phyloP scores from a whole-genome alignment of 2,329 filamentous ascomycete species.

The Rutstroemia sp. region DNA sequence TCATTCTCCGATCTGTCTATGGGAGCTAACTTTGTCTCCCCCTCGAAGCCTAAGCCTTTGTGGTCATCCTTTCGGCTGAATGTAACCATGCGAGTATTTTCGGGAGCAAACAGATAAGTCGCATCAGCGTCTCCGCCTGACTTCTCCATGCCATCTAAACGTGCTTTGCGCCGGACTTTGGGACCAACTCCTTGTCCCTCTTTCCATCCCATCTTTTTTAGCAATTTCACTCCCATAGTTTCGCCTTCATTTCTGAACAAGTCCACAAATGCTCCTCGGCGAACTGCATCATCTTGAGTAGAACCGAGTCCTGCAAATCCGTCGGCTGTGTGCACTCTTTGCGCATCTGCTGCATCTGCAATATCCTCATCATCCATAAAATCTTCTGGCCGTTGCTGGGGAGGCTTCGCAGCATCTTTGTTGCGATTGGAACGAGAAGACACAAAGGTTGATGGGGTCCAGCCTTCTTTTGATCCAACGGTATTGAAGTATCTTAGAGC shows the following conservation, averaged over 20 bases:
- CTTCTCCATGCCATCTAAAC: slow-evolving; percentile 46
- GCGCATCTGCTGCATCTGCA: slow-evolving; percentile 73
- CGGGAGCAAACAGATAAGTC: slow-evolving; percentile 75
- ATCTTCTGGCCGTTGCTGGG: slow-evolving; percentile 66
- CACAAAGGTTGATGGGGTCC: slow-evolving; percentile 86
- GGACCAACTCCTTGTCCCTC: slow-evolving; percentile 90
- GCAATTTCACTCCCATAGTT: slow-evolving; percentile 77
- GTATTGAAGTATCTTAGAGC: slow-evolving; percentile 83
- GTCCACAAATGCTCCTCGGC: slow-evolving; percentile 54
- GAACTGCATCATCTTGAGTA: slow-evolving; percentile 46
- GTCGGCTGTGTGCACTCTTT: slow-evolving; percentile 63
- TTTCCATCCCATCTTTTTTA: slow-evolving; percentile 93
- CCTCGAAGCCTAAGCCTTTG: slow-evolving; percentile 62
- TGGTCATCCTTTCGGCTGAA: slow-evolving; percentile 60
- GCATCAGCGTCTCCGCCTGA: slow-evolving; percentile 32
- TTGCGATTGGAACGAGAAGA: slow-evolving; percentile 77
- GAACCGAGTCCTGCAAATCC: slow-evolving; percentile 71
- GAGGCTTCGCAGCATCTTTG: slow-evolving; percentile 51
- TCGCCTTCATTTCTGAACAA: slow-evolving; percentile 68
- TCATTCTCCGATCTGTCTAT: slow-evolving; percentile 22
- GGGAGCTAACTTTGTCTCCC: slow-evolving; percentile 45
- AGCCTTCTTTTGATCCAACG: slow-evolving; percentile 96
- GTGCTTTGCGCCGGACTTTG: slow-evolving; percentile 68
- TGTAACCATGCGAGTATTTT: slow-evolving; percentile 63
- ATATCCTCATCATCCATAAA: slow-evolving; percentile 99